Conservation (phyloP, 305 asterid species). For the Vinca major region DNA sequence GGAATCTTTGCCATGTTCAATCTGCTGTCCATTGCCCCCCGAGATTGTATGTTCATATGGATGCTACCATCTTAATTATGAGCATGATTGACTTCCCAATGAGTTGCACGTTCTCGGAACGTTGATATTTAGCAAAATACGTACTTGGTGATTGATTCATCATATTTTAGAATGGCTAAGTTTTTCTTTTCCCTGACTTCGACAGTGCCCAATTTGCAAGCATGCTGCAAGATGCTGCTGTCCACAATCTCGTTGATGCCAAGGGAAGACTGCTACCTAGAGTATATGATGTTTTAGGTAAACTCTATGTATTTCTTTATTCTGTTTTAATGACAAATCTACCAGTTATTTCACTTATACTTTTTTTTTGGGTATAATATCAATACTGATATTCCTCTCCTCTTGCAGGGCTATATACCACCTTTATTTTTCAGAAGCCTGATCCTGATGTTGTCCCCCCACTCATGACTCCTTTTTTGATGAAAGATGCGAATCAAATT, state of each 20-base stretch:
- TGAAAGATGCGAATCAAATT: conserved; percentile 53
- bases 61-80: background rate
- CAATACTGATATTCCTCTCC: conserved; percentile 4
- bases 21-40: background rate
- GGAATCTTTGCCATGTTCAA: no score
- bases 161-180: conserved; percentile 19
- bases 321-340: background rate
- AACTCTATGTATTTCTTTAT: conserved; percentile 8
- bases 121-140: background rate
- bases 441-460: conserved; percentile 90
- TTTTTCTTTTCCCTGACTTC: conserved; percentile 19
- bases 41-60: background rate
- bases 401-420: conserved; percentile 70
- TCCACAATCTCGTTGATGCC: conserved; percentile 68
- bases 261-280: conserved; percentile 84
- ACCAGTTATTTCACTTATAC: conserved; percentile 10
- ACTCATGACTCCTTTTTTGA: conserved; percentile 66
- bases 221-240: conserved; percentile 66
- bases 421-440: conserved; percentile 85
- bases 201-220: conserved; percentile 68
- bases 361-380: background rate
- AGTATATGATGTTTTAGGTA: conserved; percentile 81
- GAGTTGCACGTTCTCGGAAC: background rate
- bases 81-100: background rate
- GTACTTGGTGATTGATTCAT: background rate